Evolutionary conservation across 2,329 filamentous ascomycete genomes (phyloP).

Genomic region (Epichloe typhina): DNA sequence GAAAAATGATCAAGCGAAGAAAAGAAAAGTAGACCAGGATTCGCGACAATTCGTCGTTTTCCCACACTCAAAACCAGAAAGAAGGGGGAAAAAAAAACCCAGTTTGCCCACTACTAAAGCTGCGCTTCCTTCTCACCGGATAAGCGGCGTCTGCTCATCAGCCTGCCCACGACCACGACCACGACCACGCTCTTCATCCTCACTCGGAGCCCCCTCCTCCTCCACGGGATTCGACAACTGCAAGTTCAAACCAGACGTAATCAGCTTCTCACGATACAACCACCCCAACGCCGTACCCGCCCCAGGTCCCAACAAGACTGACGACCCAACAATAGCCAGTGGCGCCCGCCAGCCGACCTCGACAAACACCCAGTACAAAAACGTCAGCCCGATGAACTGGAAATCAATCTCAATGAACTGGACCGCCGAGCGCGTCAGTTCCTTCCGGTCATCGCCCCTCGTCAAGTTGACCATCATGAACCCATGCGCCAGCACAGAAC

Average conservation of each 20-base stretch:
- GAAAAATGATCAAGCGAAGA: too few species aligned
- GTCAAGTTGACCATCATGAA: constrained; percentile 27
- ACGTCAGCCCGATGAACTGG: constrained; percentile 31
- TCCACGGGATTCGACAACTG: constrained; percentile 4
- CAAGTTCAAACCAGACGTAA: constrained; percentile 12
- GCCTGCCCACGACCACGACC: not conserved
- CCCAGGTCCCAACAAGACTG: constrained; percentile 23
- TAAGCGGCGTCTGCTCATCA: constrained; percentile 23
- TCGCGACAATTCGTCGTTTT: not conserved
- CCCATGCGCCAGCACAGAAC: constrained; percentile 30
- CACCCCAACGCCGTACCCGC: constrained; percentile 25
- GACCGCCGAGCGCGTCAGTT: constrained; percentile 35
- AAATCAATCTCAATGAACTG: constrained; percentile 34
- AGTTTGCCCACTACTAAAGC: not conserved
- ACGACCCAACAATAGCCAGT: constrained; percentile 17
- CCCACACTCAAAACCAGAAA: not conserved
- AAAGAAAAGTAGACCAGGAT: too few species aligned
- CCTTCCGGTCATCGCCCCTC: constrained; percentile 29
- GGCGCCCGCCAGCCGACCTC: constrained; percentile 33
- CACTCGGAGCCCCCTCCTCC: constrained; percentile 4
- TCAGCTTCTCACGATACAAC: constrained; percentile 25
- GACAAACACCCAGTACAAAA: constrained; percentile 40
- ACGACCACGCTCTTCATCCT: constrained; percentile 8
- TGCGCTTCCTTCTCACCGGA: constrained; percentile 9
- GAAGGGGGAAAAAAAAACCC: not conserved